Evolutionary conservation across 2,329 filamentous ascomycete species (phyloP), one percentile per base, ranked within the genome.

Genomic region (Penicillium glabrum): DNA sequence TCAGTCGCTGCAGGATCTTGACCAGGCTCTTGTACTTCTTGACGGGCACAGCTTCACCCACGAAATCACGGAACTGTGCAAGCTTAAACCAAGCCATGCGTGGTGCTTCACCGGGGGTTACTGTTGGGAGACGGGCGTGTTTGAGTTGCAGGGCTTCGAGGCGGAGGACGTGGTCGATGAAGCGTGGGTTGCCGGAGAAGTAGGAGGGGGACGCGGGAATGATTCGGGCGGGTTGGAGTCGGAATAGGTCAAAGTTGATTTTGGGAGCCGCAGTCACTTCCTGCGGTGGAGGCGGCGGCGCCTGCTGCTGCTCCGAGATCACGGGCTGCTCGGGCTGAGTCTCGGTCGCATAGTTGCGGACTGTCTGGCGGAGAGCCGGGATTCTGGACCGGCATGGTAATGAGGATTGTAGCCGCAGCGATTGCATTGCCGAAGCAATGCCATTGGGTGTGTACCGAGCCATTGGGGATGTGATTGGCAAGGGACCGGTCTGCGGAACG

Each of bases 151-250:
- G 82, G 11, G 83, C 81, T 66, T 91, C 85, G 47, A 99, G 82
- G 46, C 81, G 79, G 63, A 98, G 83, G 66, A 89, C 85, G 68
- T 90, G 85, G 77, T 99, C 95, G 76, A 89, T 95, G 80, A 96
- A 97, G 53, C 83, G 82, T 1, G 93, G 89, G 59, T 88, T 88
- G 51, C 89, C 89, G 51, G 91, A 93, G 80, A 98, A 99, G 78
- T 99, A 99, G n/a, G 93, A 95, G 3, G 91, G 88, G 35, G 93
- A 96, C 26, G 83, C 83, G 21, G 95, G 95, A 35, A 97, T 80
- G 23, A 96, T 80, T 63, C 95, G 90, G 52, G 90, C 87, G 62
- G 85, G 82, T 26, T 67, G 62, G 27, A 76, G 62, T 44, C 23
- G 57, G 58, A 67, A 67, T 33, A 63, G 54, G 19, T 56, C 50